Conservation (phyloP, 2,329 filamentous ascomycete species). For the Cladorrhinum sp. region DNA sequence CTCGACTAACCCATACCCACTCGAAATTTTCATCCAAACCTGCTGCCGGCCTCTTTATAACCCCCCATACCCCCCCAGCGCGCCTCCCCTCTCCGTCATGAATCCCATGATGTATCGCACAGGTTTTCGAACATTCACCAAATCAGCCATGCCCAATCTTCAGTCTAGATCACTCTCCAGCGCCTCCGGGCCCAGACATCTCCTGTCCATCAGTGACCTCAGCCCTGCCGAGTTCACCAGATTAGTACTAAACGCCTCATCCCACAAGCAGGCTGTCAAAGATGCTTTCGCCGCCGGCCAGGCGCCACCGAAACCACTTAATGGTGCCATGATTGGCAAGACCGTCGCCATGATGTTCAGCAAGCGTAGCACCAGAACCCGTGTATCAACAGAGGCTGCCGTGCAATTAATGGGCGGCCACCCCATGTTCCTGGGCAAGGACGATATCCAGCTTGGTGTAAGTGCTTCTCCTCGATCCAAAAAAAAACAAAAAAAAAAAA, state of each 20-base stretch:
- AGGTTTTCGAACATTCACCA: conserved; percentile 26
- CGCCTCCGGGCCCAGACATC: conserved; percentile 63
- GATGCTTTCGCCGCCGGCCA: conserved; percentile 44
- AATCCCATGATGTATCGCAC: conserved; percentile 22
- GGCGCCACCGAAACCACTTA: conserved; percentile 53
- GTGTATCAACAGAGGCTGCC: conserved; percentile 89
- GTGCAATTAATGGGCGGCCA: conserved; percentile 86
- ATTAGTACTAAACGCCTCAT: conserved; percentile 77
- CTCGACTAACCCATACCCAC: not conserved
- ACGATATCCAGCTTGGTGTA: conserved; percentile 93
- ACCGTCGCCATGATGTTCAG: conserved; percentile 95
- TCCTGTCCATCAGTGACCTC: conserved; percentile 88
- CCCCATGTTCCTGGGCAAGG: conserved; percentile 93
- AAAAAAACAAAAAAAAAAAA: too few relatives aligned
- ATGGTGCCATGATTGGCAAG: conserved; percentile 64
- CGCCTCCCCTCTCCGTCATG: not conserved
- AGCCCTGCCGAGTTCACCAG: conserved; percentile 73
- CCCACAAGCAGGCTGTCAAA: conserved; percentile 75
- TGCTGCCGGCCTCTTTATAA: not conserved
- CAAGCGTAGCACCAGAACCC: conserved; percentile 90
- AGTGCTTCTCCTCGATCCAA: conserved; percentile 26
- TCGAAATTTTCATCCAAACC: not conserved
- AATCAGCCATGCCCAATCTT: conserved; percentile 30
- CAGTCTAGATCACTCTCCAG: conserved; percentile 46
- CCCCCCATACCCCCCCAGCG: not conserved